Evolutionary conservation across 768 basidiomycete species (phyloP), one percentile per base, ranked within the genome.

Genomic region (Boletus rubropictus): DNA sequence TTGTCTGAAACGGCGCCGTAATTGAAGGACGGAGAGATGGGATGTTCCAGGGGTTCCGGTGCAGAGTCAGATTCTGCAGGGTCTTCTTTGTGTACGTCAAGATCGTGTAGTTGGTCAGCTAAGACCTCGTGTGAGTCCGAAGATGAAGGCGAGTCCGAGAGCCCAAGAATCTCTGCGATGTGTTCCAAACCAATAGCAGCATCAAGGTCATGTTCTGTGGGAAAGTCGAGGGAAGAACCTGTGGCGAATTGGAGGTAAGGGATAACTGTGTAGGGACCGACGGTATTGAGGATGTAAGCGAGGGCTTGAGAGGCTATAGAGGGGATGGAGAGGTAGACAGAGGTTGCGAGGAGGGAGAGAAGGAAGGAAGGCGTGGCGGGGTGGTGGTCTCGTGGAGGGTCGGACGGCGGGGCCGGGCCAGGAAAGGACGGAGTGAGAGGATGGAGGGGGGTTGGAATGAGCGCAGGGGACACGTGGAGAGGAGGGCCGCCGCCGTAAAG

Each of bases 1-100:
- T 90, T 94, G 66, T 91, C 81, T 0, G 87, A 87, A 9, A 92
- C 74, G n/a, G 80, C 75, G n/a, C 92, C 93, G 58, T 96, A 95
- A 59, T 82, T 76, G 56, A 82, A 86, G 29, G 69, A 69, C 2
- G 76, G 73, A 12, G 58, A 54, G 18, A 49, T 45, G 2, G 48
- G 51, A 5, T 38, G 47, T 7, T 52, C 54, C 24, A 59, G 46
- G 12, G 51, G 46, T n/a, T 63, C 60, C n/a, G 66, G 54, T 35
- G 57, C 61, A 4, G 59, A 57, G 22, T 64, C 61, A 7, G 65
- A 67, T 27, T 69, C 68, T 7, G 66, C 58, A 9, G 67, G 67
- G 39, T 63, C 69, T 46, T 71, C 70, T 44, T 71, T 70, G 39
- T 63, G 60, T 34, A 69, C 49, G 50, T 61, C 66, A 41, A 66